These are phyloP conservation scores for Diplogelasinospora grovesii DNA, from an alignment of 495 filamentous ascomycete species.

Conservation along the genomic window DNA sequence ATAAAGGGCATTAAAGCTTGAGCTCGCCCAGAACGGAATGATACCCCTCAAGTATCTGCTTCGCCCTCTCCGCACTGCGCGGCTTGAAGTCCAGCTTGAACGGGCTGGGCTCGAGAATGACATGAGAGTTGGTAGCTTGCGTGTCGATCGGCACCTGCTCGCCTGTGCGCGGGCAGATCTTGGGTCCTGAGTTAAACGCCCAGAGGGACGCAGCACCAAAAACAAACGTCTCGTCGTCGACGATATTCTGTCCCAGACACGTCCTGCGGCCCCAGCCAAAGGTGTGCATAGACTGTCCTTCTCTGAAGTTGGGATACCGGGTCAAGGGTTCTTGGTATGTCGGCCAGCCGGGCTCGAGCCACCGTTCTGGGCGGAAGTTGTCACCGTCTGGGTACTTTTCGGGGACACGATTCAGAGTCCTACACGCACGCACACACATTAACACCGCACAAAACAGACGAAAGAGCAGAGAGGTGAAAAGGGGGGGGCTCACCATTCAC, in stretches of 20 bases:
- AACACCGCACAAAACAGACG: no score
- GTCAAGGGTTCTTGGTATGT: constrained; percentile 49
- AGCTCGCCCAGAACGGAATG: constrained; percentile 24
- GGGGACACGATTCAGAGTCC: constrained; percentile 45
- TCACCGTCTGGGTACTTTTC: constrained; percentile 46
- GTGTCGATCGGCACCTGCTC: constrained; percentile 41
- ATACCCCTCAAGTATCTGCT: constrained; percentile 30
- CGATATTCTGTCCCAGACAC: constrained; percentile 57
- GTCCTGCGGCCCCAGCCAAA: constrained; percentile 61
- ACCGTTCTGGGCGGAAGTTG: constrained; percentile 49
- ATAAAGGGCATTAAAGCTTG: constrained; percentile 21
- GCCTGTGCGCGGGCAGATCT: constrained; percentile 35
- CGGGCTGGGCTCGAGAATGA: constrained; percentile 40
- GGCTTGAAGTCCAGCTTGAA: constrained; percentile 36
- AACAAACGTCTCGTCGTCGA: constrained; percentile 50
- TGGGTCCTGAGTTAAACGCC: constrained; percentile 42
- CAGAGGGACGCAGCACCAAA: constrained; percentile 41
- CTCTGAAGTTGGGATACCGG: constrained; percentile 47
- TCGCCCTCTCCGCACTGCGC: constrained; percentile 25
- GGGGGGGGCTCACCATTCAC: constrained; percentile 41
- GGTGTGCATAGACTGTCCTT: constrained; percentile 40
- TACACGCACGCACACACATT: no score
- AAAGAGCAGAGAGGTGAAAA: no score
- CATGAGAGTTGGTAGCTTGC: constrained; percentile 42
- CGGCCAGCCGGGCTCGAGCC: constrained; percentile 44